These are phyloP conservation scores for Blastobotrys buckinghamii DNA, from an alignment of 1,139 yeast species.

Conservation along the genomic window DNA sequence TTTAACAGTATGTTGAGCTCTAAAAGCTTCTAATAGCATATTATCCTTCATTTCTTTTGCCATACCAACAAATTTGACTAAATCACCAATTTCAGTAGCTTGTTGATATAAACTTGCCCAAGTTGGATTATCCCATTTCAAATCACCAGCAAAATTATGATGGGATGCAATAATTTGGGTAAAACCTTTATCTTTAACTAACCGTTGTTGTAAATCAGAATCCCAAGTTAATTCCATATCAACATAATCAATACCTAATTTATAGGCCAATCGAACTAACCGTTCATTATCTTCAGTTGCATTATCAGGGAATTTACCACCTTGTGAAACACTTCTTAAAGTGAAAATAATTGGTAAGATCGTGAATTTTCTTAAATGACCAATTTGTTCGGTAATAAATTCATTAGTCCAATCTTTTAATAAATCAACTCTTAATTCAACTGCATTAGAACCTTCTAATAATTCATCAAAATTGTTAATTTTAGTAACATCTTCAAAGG, in stretches of 20 bases:
- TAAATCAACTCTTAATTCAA: conserved; percentile 77
- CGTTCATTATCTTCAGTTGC: conserved; percentile 44
- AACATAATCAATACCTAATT: conserved; percentile 48
- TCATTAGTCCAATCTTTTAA: conserved; percentile 39
- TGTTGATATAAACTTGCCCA: conserved; percentile 70
- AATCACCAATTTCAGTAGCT: conserved; percentile 62
- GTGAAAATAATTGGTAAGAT: conserved; percentile 77
- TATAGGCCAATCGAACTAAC: conserved; percentile 58
- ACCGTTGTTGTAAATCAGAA: conserved; percentile 37
- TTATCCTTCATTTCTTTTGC: conserved; percentile 66
- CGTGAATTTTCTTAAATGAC: conserved; percentile 57
- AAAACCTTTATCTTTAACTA: conserved; percentile 46
- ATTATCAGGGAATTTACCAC: conserved; percentile 68
- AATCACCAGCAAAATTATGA: conserved; percentile 60
- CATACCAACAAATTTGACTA: conserved; percentile 77
- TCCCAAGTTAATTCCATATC: conserved; percentile 49
- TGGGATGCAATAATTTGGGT: conserved; percentile 78
- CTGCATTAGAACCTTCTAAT: conserved; percentile 65
- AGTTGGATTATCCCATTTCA: conserved; percentile 61
- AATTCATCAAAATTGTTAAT: conserved; percentile 47
- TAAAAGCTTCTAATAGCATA: conserved; percentile 61
- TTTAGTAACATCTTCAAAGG: conserved; percentile 41
- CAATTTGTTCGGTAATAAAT: conserved; percentile 70
- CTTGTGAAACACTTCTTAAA: conserved; percentile 70
- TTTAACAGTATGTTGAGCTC: conserved; percentile 37